Evolutionary conservation across 2,329 filamentous ascomycete species (phyloP), one percentile per base, ranked within the genome.

Genomic region (Hypomyces perniciosus): DNA sequence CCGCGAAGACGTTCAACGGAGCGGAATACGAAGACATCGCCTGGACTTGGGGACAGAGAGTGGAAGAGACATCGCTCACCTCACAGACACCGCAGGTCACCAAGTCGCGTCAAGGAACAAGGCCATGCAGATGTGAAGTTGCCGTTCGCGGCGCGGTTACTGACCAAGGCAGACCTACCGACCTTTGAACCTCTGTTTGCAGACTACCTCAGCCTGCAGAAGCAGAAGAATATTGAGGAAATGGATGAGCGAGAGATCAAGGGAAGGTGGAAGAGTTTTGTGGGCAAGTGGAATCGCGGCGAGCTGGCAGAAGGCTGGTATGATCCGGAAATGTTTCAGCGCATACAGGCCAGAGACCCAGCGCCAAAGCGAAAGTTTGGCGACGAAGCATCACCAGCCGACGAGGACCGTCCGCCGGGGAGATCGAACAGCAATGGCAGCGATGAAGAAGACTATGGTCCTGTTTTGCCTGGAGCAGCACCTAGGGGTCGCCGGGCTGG

Each of bases 261-360:
- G 57, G 90, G 91, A 1, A 76, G 92, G 50, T 99, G 92, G 90
- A 96, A 96, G 77, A 92, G 90, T 65, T 99, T 97, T 62, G 67
- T 92, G 9, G 77, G 80, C 4, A 92, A 90, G 75, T 99, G 93
- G 92, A 99, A 99, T 72, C 81, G 83, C 61, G 86, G 84, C 63
- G 88, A 92, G 70, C 75, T 97, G 56, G 86, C 88, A 4, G 86
- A 92, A 67, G 89, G 89, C 43, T 99, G 92, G 92, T 99, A 97
- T 69, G 89, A 95, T 63, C 87, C 90, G 6, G 79, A 79, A 52
- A 87, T 83, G 56, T 81, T 88, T 54, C 59, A 61, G 34, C 63
- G 66, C 27, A 67, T 71, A 7, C 56, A 65, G 30, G 65, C 67
- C 8, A 66, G 60, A 56, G 54, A 52, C 1, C 46, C 55, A 9